Evolutionary conservation across 169 alveolate species (phyloP).

Genomic region (Plasmodium malariae): DNA sequence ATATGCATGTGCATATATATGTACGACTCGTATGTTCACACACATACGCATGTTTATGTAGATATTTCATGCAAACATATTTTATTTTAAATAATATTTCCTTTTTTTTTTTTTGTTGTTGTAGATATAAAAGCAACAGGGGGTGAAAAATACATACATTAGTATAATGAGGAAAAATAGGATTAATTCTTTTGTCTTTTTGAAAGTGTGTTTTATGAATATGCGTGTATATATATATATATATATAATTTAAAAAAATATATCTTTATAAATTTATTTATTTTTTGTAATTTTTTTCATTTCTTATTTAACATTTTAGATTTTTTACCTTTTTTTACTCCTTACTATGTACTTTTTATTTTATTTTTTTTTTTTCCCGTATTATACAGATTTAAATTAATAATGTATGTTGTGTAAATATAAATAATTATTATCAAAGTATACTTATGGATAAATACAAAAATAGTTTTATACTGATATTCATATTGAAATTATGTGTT

Average conservation of each 20-base stretch:
- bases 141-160: too few relatives aligned
- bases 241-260: too few relatives aligned
- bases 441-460: neutral
- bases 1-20: neutral
- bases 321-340: too few relatives aligned
- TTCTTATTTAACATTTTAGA: too few relatives aligned
- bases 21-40: neutral
- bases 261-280: slow-evolving; percentile 36
- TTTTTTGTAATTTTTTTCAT: slow-evolving; percentile 34
- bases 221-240: too few relatives aligned
- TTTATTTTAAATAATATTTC: too few relatives aligned
- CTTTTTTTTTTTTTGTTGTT: neutral
- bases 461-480: neutral
- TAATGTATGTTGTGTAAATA: slow-evolving; percentile 26
- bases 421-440: slow-evolving; percentile 18
- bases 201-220: too few relatives aligned
- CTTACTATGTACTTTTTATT: too few relatives aligned
- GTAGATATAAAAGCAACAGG: slow-evolving; percentile 15
- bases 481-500: neutral
- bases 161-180: too few relatives aligned
- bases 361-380: slow-evolving; percentile 9
- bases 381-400: slow-evolving; percentile 35
- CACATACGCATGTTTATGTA: neutral
- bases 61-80: too few relatives aligned
- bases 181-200: too few relatives aligned